Evolutionary conservation across 768 basidiomycete genomes (phyloP), one percentile per base, ranked within the genome.

Genomic region (Galerina sulciceps): DNA sequence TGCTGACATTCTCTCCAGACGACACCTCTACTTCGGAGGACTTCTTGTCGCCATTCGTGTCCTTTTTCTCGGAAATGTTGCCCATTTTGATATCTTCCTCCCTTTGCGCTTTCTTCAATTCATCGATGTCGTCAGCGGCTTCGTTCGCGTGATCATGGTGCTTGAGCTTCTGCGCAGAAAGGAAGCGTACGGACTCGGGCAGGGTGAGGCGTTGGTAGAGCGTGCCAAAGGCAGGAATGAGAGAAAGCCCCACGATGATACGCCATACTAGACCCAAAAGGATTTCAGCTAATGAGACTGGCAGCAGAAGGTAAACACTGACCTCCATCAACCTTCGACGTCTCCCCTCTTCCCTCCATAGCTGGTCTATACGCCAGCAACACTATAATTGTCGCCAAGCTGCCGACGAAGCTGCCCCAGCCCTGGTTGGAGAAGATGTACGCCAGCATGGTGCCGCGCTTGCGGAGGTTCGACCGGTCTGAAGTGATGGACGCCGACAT

Each of bases 401-500:
- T 79, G 8, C 88, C 91, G 36, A 85, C 66, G 54, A 93, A 79
- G 41, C 79, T 85, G 26, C 91, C 90, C 89, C 89, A 91, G 10
- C 90, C 91, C 70, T 91, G 87, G 69, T 87, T 88, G 0, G 88
- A 79, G 64, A 91, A 91, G 64, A 90, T 88, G 67, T 89, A 90
- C 18, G 86, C 79, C n/a, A 93, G 79, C 73, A 93, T 79, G 0
- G 87, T 87, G 0, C 91, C 91, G 14, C 89, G 85, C 36, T 72
- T 75, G 37, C 83, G 77, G 38, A 91, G 67, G 60, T 81, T 81
- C 6, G 89, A 80, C 13, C 88, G 81, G 64, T 93, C 90, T 6
- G 83, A 83, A 10, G 87, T 83, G 57, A 91, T 76, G 10, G 83
- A 83, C 0, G 90, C 89, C 10, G 82, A 85, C 89, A 91, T 88